A percentile compares a stretch with the other conserved stretches of the same genome.
phyloP scores from a whole-genome alignment of 2,329 filamentous ascomycete genomes.

The Neodidymelliopsis sp. region DNA sequence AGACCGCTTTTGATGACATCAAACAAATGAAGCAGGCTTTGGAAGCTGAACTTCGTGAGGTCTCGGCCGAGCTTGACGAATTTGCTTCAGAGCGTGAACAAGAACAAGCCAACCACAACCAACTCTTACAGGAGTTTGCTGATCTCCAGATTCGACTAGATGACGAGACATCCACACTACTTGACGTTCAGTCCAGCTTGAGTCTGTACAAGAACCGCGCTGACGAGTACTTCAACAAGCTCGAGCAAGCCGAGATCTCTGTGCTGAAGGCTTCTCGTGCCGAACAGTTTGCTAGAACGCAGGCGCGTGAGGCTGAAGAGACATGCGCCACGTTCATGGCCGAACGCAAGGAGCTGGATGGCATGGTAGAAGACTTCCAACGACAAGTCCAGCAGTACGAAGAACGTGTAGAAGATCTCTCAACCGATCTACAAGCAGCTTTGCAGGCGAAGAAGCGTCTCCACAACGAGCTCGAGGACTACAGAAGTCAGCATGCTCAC shows the following conservation, averaged over 20 bases:
- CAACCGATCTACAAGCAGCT: conserved; percentile 85
- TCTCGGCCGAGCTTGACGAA: conserved; percentile 83
- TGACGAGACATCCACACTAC: conserved; percentile 82
- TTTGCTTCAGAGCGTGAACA: conserved; percentile 81
- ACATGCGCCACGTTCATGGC: conserved; percentile 89
- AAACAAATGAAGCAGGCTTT: conserved; percentile 80
- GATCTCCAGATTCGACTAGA: conserved; percentile 94
- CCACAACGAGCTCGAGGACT: conserved; percentile 97
- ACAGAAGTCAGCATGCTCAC: conserved; percentile 91
- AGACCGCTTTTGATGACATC: conserved; percentile 84
- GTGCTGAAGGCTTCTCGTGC: conserved; percentile 91
- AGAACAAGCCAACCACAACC: conserved; percentile 84
- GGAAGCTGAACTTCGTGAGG: conserved; percentile 87
- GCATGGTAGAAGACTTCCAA: conserved; percentile 86
- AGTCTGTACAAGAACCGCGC: conserved; percentile 89
- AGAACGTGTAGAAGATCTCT: conserved; percentile 88
- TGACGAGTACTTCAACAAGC: conserved; percentile 95
- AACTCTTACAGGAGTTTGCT: conserved; percentile 89
- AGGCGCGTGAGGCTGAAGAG: conserved; percentile 90
- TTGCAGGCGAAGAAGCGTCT: conserved; percentile 91
- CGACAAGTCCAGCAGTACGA: conserved; percentile 88
- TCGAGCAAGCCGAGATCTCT: conserved; percentile 95
- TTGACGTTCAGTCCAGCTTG: conserved; percentile 83
- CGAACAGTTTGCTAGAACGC: conserved; percentile 91
- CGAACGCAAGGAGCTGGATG: conserved; percentile 89